Evolutionary conservation across 257 asterid species (phyloP), one percentile per base, ranked within the genome.

Genomic region (Knoxia roxburghii): DNA sequence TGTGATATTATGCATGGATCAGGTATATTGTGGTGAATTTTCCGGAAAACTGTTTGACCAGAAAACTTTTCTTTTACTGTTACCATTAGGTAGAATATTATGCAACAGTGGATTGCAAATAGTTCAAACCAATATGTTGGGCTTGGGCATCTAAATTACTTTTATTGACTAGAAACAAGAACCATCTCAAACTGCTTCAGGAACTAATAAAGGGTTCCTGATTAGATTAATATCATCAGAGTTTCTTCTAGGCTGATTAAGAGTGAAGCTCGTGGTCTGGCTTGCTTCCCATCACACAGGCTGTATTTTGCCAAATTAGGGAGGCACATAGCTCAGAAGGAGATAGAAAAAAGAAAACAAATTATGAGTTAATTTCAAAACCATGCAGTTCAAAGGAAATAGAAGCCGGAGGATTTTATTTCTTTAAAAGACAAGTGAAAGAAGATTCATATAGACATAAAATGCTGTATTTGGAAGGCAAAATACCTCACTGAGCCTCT

Each of bases 401-500:
- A 4, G 41, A 37, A 37, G 9, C 9, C 41, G 6, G 9, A 37
- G 9, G 41, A 4, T 37, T 37, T 37, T 37, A 9, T 3, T 37
- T 37, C 9, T 37, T 9, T 3, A 37, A 37, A 37, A 37, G 6
- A 37, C 41, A 57, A 29, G 14, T 20, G 18, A 43, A 41, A 45
- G 27, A 24, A 6, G 27, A 17, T 13, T 7, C 9, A 52, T 9
- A 39, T 8, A 30, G 12, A 37, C 21, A 45, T 15, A 32, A 58
- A 32, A 26, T 69, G 23, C 15, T n/a, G 39, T 30, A 14, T 57
- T 53, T 26, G 50, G 35, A 37, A 37, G 37, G 57, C 17, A 55
- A 39, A 39, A 53, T 65, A 89, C 97, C 98, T 93, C 98, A 75
- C 97, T 89, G 49, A 93, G 91, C 84, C 98, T 89, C 75, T 90